phyloP scores from a whole-genome alignment of 2,329 filamentous ascomycete species.

The Fusarium devonianum region DNA sequence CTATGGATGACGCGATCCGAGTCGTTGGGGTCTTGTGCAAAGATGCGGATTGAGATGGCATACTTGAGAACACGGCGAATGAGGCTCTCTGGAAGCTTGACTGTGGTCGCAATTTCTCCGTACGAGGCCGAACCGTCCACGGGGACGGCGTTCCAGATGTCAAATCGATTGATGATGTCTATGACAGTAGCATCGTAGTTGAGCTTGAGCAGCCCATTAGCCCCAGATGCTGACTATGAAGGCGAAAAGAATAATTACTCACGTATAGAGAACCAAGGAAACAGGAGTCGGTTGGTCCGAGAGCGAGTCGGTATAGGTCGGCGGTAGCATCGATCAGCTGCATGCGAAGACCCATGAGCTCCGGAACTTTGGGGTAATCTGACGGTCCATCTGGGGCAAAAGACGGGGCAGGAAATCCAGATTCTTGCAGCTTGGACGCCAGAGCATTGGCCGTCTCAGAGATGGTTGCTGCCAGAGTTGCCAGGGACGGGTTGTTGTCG shows the following conservation, averaged over 20 bases:
- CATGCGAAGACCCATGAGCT: slow-evolving; percentile 21
- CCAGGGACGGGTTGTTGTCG: slow-evolving; percentile 43
- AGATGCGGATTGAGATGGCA: slow-evolving; percentile 48
- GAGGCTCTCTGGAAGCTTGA: slow-evolving; percentile 48
- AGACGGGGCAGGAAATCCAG: slow-evolving; percentile 4
- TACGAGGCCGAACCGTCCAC: slow-evolving; percentile 29
- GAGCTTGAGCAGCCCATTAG: too few species aligned
- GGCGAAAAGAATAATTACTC: too few species aligned
- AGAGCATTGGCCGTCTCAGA: slow-evolving; percentile 12
- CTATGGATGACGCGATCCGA: slow-evolving; percentile 43
- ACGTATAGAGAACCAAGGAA: slow-evolving; percentile 14
- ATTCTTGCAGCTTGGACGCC: slow-evolving; percentile 7
- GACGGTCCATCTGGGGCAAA: slow-evolving; percentile 13
- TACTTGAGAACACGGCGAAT: slow-evolving; percentile 49
- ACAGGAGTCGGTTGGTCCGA: slow-evolving; percentile 13
- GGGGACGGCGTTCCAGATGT: slow-evolving; percentile 37
- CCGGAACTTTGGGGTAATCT: slow-evolving; percentile 18
- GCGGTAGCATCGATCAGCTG: slow-evolving; percentile 15
- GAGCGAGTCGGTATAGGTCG: slow-evolving; percentile 17
- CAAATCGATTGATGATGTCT: slow-evolving; percentile 35
- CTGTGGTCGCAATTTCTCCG: slow-evolving; percentile 40
- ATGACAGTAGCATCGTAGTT: slow-evolving; percentile 12
- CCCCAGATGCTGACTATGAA: too few species aligned
- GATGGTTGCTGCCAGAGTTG: slow-evolving; percentile 11
- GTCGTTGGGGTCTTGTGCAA: slow-evolving; percentile 20